Evolutionary conservation across 768 basidiomycete species (phyloP).

Genomic region (Suillus decipiens): DNA sequence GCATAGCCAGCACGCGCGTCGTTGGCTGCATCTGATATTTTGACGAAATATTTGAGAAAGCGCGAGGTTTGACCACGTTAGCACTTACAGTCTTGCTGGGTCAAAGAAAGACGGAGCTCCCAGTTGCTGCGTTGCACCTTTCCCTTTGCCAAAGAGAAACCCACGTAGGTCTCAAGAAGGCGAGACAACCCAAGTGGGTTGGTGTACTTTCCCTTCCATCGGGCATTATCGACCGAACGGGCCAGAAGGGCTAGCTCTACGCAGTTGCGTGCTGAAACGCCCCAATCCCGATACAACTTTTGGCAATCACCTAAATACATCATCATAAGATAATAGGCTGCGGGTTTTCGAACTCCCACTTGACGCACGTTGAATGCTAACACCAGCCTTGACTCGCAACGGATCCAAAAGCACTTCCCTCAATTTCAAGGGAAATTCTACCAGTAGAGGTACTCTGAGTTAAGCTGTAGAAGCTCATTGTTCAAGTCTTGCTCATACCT

Average conservation of each 20-base stretch:
- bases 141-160: constrained; percentile 55
- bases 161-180: constrained; percentile 62
- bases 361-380: constrained; percentile 66
- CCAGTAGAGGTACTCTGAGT: constrained; percentile 16
- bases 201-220: constrained; percentile 74
- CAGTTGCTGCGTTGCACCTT: constrained; percentile 68
- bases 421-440: constrained; percentile 58
- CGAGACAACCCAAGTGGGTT: constrained; percentile 61
- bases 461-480: background rate
- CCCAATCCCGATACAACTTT: constrained; percentile 57
- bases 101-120: constrained; percentile 48
- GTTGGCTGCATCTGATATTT: constrained; percentile 61
- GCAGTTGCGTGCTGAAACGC: constrained; percentile 46
- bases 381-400: constrained; percentile 65
- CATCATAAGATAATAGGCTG: constrained; percentile 8
- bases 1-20: constrained; percentile 68
- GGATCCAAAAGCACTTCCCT: constrained; percentile 53
- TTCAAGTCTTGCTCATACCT: constrained; percentile 28
- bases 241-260: constrained; percentile 75
- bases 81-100: constrained; percentile 63
- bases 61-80: background rate
- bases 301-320: constrained; percentile 56
- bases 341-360: background rate
- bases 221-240: constrained; percentile 64
- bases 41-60: constrained; percentile 6